phyloP scores from a whole-genome alignment of 768 basidiomycete genomes.

The Kwoniella botswanensis region DNA sequence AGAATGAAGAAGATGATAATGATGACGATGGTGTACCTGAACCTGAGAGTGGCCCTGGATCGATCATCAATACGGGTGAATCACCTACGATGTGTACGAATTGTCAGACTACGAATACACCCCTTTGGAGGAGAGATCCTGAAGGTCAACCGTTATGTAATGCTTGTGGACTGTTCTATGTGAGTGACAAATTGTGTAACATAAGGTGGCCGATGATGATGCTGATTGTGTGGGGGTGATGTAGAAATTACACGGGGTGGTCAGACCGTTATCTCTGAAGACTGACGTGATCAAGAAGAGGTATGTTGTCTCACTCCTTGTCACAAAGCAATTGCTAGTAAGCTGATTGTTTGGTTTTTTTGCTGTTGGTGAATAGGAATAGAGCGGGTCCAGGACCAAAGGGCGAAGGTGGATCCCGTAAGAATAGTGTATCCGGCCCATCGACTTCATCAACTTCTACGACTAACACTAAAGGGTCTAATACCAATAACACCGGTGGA shows the following conservation, averaged over 20 bases:
- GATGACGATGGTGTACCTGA: slow-evolving; percentile 9
- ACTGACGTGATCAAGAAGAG: slow-evolving; percentile 96
- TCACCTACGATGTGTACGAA: slow-evolving; percentile 87
- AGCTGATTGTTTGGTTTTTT: not conserved
- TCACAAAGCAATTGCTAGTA: not conserved
- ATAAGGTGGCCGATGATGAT: not conserved
- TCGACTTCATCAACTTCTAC: not conserved
- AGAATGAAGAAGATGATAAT: not conserved
- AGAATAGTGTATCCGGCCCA: slow-evolving; percentile 15
- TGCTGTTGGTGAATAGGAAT: slow-evolving; percentile 13
- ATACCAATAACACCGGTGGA: not conserved
- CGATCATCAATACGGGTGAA: slow-evolving; percentile 45
- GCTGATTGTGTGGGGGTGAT: not conserved
- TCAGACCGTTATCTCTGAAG: slow-evolving; percentile 90
- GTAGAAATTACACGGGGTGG: slow-evolving; percentile 94
- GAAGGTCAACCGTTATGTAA: slow-evolving; percentile 62
- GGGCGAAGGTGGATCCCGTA: slow-evolving; percentile 16
- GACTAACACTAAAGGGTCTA: not conserved
- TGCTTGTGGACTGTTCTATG: slow-evolving; percentile 92
- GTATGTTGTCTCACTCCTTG: slow-evolving; percentile 30
- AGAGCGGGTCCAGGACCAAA: slow-evolving; percentile 25
- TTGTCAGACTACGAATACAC: slow-evolving; percentile 93
- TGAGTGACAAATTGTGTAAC: slow-evolving; percentile 61
- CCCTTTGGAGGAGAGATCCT: slow-evolving; percentile 61
- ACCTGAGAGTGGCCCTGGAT: slow-evolving; percentile 23